Conservation (phyloP, 2,329 filamentous ascomycete species). For the Scolecobasidium constrictum region DNA sequence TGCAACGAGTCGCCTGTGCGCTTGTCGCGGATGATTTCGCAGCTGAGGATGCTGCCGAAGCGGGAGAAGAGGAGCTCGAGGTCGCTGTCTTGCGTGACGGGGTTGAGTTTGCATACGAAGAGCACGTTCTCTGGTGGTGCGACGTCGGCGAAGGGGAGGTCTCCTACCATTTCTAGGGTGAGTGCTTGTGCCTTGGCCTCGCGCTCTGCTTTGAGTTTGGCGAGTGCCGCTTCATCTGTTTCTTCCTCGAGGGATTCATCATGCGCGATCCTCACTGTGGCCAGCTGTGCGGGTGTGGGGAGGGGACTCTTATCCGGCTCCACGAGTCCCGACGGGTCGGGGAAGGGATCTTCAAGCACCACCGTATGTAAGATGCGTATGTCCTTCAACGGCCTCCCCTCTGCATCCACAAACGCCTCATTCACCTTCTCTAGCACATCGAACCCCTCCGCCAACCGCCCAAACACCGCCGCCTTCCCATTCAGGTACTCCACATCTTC, state of each 20-base stretch:
- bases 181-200: slow-evolving; percentile 90
- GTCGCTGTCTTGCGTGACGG: slow-evolving; percentile 89
- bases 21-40: slow-evolving; percentile 89
- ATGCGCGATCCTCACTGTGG: slow-evolving; percentile 83
- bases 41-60: slow-evolving; percentile 89
- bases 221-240: slow-evolving; percentile 68
- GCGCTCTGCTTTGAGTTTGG: slow-evolving; percentile 71
- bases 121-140: slow-evolving; percentile 94
- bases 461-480: slow-evolving; percentile 89
- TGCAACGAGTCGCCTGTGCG: slow-evolving; percentile 91
- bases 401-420: slow-evolving; percentile 73
- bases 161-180: slow-evolving; percentile 95
- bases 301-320: slow-evolving; percentile 72
- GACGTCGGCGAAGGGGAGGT: slow-evolving; percentile 93
- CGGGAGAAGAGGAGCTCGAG: slow-evolving; percentile 93
- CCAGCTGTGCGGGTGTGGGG: slow-evolving; percentile 74
- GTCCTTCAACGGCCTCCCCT: slow-evolving; percentile 80
- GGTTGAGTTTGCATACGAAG: slow-evolving; percentile 97
- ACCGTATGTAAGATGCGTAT: slow-evolving; percentile 91
- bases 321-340: slow-evolving; percentile 65
- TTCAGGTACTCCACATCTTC: slow-evolving; percentile 85
- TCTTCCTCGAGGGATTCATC: slow-evolving; percentile 73
- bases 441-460: slow-evolving; percentile 91
- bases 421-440: slow-evolving; percentile 92
- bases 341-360: slow-evolving; percentile 82